These are phyloP conservation scores for Pezicula rhizophila DNA, from an alignment of 2,329 filamentous ascomycete genomes.

Conservation along the genomic window DNA sequence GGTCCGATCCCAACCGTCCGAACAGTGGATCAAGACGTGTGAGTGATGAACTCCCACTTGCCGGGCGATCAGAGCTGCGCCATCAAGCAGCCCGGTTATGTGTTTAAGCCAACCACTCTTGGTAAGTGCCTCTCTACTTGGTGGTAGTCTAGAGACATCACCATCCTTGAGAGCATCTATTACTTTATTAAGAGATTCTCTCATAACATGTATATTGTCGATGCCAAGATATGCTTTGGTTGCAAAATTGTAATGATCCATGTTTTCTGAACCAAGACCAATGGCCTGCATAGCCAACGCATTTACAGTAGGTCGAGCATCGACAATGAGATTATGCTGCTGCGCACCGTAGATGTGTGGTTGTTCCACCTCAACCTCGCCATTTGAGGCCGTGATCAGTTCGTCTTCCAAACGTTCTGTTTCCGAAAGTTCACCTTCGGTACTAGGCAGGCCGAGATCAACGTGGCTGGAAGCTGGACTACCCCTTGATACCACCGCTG, in stretches of 20 bases:
- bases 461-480: conserved; percentile 45
- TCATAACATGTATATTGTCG: conserved; percentile 98
- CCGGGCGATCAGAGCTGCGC: conserved; percentile 75
- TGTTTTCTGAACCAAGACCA: conserved; percentile 91
- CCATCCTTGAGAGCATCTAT: conserved; percentile 88
- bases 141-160: conserved; percentile 76
- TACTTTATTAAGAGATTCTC: conserved; percentile 80
- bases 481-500: conserved; percentile 22
- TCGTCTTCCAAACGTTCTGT: conserved; percentile 65
- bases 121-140: conserved; percentile 71
- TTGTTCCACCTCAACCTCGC: conserved; percentile 47
- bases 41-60: conserved; percentile 90
- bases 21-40: conserved; percentile 94
- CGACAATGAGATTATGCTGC: conserved; percentile 89
- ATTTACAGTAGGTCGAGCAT: conserved; percentile 90
- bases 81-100: conserved; percentile 76
- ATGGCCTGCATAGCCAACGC: conserved; percentile 91
- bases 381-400: conserved; percentile 47
- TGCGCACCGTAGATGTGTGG: conserved; percentile 81
- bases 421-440: conserved; percentile 49
- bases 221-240: conserved; percentile 91
- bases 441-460: conserved; percentile 31
- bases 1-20: conserved; percentile 96
- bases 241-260: conserved; percentile 92
- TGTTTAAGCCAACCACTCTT: conserved; percentile 91